Evolutionary conservation across 441 rosid species (phyloP).

Genomic region (Dalechampia spathulata): DNA sequence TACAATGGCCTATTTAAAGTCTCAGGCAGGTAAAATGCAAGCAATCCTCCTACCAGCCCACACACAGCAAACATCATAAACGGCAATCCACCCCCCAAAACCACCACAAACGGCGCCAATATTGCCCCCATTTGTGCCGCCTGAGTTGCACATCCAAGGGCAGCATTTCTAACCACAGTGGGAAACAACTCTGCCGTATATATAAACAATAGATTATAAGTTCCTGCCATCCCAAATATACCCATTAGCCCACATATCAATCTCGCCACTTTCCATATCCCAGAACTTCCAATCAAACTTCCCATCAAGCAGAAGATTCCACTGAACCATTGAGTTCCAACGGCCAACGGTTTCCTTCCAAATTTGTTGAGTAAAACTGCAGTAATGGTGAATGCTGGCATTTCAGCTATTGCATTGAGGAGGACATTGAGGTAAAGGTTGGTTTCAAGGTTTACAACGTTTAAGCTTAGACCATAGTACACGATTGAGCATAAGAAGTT

Average conservation of each 20-base stretch:
- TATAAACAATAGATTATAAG: slow-evolving; percentile 73
- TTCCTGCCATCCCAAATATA: slow-evolving; percentile 85
- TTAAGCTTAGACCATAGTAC: slow-evolving; percentile 83
- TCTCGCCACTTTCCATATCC: slow-evolving; percentile 53
- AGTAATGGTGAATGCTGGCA: slow-evolving; percentile 78
- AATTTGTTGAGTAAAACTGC: slow-evolving; percentile 54
- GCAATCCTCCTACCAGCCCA: slow-evolving; percentile 62
- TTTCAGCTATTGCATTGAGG: slow-evolving; percentile 71
- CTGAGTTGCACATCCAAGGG: slow-evolving; percentile 77
- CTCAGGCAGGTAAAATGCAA: slow-evolving; percentile 77
- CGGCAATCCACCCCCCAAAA: slow-evolving; percentile 59
- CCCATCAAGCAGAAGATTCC: slow-evolving; percentile 63
- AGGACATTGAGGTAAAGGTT: slow-evolving; percentile 69
- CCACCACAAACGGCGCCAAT: slow-evolving; percentile 78
- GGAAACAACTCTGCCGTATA: slow-evolving; percentile 84
- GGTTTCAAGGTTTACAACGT: slow-evolving; percentile 82
- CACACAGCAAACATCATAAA: slow-evolving; percentile 60
- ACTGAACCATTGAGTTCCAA: slow-evolving; percentile 79
- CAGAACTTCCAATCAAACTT: slow-evolving; percentile 26
- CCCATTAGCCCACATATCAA: slow-evolving; percentile 75
- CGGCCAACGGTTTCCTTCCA: slow-evolving; percentile 76
- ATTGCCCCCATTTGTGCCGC: slow-evolving; percentile 87
- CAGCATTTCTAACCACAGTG: slow-evolving; percentile 83
- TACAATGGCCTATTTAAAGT: slow-evolving; percentile 71
- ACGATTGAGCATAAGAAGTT: slow-evolving; percentile 68